Evolutionary conservation across 805 yeast species (phyloP), one percentile per base, ranked within the genome.

Genomic region (Saccharomycopsis sp.): DNA sequence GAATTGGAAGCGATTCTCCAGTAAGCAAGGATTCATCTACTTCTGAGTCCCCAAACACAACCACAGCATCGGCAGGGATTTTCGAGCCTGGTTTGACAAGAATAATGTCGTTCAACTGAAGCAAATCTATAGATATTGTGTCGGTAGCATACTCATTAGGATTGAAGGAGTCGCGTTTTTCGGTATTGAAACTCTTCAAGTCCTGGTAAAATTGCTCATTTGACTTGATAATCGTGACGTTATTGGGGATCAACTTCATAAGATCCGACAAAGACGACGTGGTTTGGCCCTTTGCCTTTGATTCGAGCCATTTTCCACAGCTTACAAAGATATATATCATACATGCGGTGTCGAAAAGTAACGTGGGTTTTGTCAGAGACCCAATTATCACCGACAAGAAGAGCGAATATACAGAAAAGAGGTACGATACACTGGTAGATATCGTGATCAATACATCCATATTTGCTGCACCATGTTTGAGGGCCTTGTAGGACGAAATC

Each of bases 371-470:
- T 0, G 69, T 67, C 8, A 56, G 52, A 47, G 71, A 70, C n/a
- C 78, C 74, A 29, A 70, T 66, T 68, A 79, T 64, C 19, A 83
- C 73, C 47, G 82, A 76, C 41, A 76, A 70, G 0, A 79, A 34
- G 62, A 90, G 81, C 0, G 94, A 80, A 24, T 82, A 69, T 1
- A 87, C 68, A 0, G 97, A 91, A 66, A 89, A 93, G 3, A 75
- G 53, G 67, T 83, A 94, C 2, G 97, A 89, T 22, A 87, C 83
- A 54, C 85, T 72, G 0, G 97, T 91, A 2, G 97, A 89, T 20
- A 88, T 76, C 56, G 87, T 84, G 42, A 94, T 91, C 60, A 94
- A 76, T 1, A 93, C 87, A 71, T 94, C 99, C 99, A 94, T 96
- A 5, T 93, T 90, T 8, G 86, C 86, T n/a, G 82, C 73, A 3